Conservation (phyloP, 345 rosid genomes). For the Heritiera fomes region DNA sequence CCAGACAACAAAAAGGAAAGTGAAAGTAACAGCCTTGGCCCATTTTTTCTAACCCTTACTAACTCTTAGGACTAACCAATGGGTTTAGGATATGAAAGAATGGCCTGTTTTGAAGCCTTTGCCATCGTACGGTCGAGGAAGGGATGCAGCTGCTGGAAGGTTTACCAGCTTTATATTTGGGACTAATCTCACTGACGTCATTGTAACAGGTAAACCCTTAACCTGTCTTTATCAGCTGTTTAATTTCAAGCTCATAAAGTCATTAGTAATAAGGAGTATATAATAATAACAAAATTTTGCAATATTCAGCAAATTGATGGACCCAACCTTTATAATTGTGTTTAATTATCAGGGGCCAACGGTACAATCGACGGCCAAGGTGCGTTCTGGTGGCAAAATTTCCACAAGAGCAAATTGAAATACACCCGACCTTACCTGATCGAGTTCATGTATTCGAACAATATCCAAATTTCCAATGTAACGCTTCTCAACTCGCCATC, state of each 20-base stretch:
- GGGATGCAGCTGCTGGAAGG: constrained; percentile 88
- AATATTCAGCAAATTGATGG: neutral
- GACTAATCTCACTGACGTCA: constrained; percentile 81
- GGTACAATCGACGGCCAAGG: constrained; percentile 95
- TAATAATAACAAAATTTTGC: neutral
- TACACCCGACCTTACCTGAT: constrained; percentile 87
- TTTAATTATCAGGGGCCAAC: constrained; percentile 50
- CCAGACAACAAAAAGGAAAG: neutral
- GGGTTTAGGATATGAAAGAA: constrained; percentile 54
- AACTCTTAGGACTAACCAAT: neutral
- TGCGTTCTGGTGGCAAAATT: constrained; percentile 87
- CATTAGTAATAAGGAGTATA: neutral
- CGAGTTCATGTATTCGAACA: constrained; percentile 69
- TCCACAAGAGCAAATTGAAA: constrained; percentile 72
- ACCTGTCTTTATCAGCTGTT: neutral
- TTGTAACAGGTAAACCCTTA: constrained; percentile 60
- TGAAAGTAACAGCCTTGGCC: neutral
- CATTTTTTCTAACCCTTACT: neutral
- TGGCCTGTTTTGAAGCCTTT: constrained; percentile 72
- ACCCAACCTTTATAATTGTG: neutral
- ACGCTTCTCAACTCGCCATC: constrained; percentile 85
- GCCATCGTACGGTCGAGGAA: constrained; percentile 93
- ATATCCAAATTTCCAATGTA: constrained; percentile 75
- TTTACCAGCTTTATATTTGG: constrained; percentile 80
- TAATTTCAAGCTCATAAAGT: neutral